phyloP scores from a whole-genome alignment of 306 rosid genomes.

The Trichosanthes cucumerina region DNA sequence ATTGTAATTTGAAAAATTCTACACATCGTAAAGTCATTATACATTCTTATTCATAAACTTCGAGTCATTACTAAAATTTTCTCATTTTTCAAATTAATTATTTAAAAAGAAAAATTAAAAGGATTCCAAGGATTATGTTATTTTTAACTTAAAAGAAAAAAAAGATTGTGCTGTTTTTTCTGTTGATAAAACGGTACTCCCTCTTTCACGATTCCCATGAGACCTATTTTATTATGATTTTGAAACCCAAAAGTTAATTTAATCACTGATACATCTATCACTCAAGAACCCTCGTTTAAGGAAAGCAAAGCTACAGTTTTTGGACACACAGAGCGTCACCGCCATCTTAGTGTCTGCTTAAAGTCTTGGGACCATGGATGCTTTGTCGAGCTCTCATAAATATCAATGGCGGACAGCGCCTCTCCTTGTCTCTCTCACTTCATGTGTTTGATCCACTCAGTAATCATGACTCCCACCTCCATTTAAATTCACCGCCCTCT shows the following conservation, averaged over 20 bases:
- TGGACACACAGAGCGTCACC: background rate
- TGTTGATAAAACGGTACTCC: background rate
- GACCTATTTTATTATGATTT: background rate
- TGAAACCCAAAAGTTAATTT: background rate
- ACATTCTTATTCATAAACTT: background rate
- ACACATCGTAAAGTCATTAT: too few relatives aligned
- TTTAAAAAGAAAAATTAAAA: background rate
- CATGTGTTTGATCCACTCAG: constrained; percentile 35
- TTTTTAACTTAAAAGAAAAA: too few relatives aligned
- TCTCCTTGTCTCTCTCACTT: constrained; percentile 16
- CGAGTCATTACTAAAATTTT: background rate
- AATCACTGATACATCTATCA: background rate
- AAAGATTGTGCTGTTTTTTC: too few relatives aligned
- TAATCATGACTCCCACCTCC: constrained; percentile 23
- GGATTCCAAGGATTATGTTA: background rate
- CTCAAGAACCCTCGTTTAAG: constrained; percentile 11
- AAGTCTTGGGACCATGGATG: background rate
- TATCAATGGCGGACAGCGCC: constrained; percentile 10
- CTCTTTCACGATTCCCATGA: constrained; percentile 4
- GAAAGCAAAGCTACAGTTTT: background rate
- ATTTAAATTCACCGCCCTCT: constrained; percentile 4
- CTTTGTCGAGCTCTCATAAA: background rate
- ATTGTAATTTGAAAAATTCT: too few relatives aligned
- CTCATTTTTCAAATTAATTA: background rate
- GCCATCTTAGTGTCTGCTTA: constrained; percentile 12